phyloP scores from a whole-genome alignment of 208 protist species.

The Trypanosoma lewisi region DNA sequence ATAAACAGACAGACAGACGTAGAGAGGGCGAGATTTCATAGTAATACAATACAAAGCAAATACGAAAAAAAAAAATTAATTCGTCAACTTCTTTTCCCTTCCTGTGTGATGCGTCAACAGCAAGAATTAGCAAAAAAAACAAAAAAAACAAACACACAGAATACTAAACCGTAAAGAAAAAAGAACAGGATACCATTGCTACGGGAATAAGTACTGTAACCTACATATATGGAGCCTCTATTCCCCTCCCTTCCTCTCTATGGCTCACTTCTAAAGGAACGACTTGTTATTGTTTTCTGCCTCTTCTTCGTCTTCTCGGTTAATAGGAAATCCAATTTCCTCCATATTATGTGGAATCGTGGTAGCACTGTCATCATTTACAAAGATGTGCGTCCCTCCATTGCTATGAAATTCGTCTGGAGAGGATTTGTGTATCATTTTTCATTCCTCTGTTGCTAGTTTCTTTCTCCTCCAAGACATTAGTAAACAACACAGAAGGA shows the following conservation, averaged over 20 bases:
- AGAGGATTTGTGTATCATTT: not conserved
- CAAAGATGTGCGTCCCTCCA: not conserved
- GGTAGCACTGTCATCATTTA: not conserved
- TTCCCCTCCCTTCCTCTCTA: not conserved
- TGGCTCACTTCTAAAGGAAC: too few relatives aligned
- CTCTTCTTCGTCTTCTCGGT: too few relatives aligned
- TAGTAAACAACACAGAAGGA: too few relatives aligned
- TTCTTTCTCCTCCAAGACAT: too few relatives aligned
- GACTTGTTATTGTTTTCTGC: too few relatives aligned
- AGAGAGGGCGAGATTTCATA: slow-evolving; percentile 10
- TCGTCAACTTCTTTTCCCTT: not conserved
- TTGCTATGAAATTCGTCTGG: too few relatives aligned
- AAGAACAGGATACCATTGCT: not conserved
- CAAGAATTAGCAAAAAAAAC: slow-evolving; percentile 10
- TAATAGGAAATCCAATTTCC: too few relatives aligned
- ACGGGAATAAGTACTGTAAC: not conserved
- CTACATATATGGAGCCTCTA: too few relatives aligned
- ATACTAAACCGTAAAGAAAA: slow-evolving; percentile 16
- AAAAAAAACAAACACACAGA: slow-evolving; percentile 11
- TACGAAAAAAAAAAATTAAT: slow-evolving; percentile 25
- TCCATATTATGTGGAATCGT: too few relatives aligned
- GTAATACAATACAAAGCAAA: slow-evolving; percentile 15
- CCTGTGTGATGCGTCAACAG: not conserved
- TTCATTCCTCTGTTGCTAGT: not conserved
- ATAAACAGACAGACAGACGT: slow-evolving; percentile 12